These are phyloP conservation scores for Casuarina glauca DNA, from an alignment of 306 rosid genomes.

Conservation along the genomic window DNA sequence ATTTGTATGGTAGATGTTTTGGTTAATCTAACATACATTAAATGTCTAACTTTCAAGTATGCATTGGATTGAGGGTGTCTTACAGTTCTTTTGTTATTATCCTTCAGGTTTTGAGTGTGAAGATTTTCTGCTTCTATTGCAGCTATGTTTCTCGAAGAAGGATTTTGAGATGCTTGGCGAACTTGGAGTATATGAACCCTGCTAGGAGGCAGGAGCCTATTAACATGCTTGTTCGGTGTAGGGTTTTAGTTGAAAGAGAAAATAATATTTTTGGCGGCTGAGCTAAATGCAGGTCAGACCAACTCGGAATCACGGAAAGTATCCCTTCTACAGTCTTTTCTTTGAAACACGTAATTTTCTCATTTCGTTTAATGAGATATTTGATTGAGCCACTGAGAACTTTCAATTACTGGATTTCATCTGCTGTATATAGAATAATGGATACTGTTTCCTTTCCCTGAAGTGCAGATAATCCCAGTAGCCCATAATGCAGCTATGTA, in stretches of 20 bases:
- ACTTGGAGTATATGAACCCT: neutral
- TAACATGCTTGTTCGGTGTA: too few species aligned
- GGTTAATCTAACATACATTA: neutral
- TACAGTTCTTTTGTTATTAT: neutral
- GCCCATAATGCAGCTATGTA: neutral
- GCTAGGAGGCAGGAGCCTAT: too few species aligned
- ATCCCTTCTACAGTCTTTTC: neutral
- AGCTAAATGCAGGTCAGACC: neutral
- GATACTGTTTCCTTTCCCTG: neutral
- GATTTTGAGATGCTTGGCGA: neutral
- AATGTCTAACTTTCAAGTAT: neutral
- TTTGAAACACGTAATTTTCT: too few species aligned
- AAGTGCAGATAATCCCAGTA: neutral
- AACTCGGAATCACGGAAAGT: neutral
- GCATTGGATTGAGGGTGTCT: neutral
- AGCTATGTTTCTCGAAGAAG: neutral
- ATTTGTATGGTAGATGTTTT: too few species aligned
- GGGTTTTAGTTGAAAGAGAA: too few species aligned
- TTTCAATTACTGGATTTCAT: neutral
- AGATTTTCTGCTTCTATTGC: neutral
- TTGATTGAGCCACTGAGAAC: too few species aligned
- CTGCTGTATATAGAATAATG: neutral
- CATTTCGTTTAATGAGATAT: too few species aligned
- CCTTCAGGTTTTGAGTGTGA: neutral
- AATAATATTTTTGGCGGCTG: neutral